Base-by-base conservation (phyloP, 2,329 filamentous ascomycete genomes). In the Neophaeococcomyces mojaviensis region DNA sequence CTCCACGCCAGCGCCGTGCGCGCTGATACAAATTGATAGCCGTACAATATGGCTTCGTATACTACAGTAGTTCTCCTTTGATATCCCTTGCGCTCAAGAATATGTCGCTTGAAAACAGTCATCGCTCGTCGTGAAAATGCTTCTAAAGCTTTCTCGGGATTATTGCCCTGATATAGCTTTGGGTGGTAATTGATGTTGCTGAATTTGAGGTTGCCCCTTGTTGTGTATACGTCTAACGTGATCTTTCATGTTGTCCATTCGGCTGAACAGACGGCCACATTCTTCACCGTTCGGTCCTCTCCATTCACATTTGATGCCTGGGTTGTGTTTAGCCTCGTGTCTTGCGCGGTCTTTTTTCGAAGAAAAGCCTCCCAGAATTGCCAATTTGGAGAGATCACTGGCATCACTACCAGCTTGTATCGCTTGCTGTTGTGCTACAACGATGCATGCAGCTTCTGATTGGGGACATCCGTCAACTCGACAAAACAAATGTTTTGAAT, bases 281-380 rank as follows among this genome's bases (percentile, higher is more conserved):
- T 71, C 74, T 24, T 71, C 67, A 8, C 51, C 50, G 20, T 55
- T 48, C 8, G 47, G 36, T 15, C 53, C 53, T 24, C 46, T 48
- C 53, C 55, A 58, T 43, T 58, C 55, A 54, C 78, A 81, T 31
- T 69, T 56, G 42, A 81, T 72, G n/a, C 69, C 71, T 2, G 78
- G 77, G 51, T 79, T 78, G 59, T 81, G 78, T 58, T 78, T 80
- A 35, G 77, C 77, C 59, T 81, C 78, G 51, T 81, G 78, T 32
- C 78, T 64, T 20, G 74, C 73, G 16, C 77, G 71, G 51, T 81
- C 78, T 55, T 81, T 81, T 58, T 79, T 79, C 56, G 74, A 78
- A 5, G 76, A 79, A 58, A 81, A 81, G 0, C 78, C 77, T 26
- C 75, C 76, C 30, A 71, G 69, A 2, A 64, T 67, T 8, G 74